These are phyloP conservation scores for Daldinia sp. DNA, from an alignment of 2,329 filamentous ascomycete species.

Conservation along the genomic window DNA sequence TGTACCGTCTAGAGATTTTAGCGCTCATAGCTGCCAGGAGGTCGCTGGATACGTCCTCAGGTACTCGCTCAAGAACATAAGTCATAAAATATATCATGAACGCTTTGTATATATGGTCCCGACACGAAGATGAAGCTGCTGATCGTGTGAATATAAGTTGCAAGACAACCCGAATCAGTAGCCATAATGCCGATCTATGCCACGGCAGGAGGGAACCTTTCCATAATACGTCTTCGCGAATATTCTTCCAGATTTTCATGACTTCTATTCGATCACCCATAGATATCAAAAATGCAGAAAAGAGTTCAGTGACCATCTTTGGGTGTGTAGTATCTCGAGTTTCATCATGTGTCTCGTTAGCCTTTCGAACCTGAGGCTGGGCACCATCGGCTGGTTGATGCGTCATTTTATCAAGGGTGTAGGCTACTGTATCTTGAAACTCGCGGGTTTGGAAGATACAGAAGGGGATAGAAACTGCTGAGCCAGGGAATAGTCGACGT, in stretches of 20 bases:
- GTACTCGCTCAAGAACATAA: slow-evolving; percentile 49
- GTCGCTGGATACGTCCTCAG: slow-evolving; percentile 42
- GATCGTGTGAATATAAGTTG: slow-evolving; percentile 53
- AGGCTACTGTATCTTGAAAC: slow-evolving; percentile 35
- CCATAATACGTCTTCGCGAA: slow-evolving; percentile 64
- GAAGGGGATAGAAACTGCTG: slow-evolving; percentile 46
- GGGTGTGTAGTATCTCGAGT: slow-evolving; percentile 62
- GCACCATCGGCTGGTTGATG: slow-evolving; percentile 24
- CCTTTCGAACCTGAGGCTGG: slow-evolving; percentile 53
- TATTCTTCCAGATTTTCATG: slow-evolving; percentile 59
- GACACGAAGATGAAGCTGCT: background rate
- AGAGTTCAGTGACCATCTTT: slow-evolving; percentile 61
- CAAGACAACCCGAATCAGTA: slow-evolving; percentile 65
- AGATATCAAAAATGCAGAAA: slow-evolving; percentile 58
- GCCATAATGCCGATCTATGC: slow-evolving; percentile 61
- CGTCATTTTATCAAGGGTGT: slow-evolving; percentile 43
- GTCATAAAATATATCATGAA: slow-evolving; percentile 63
- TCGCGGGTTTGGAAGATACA: slow-evolving; percentile 22
- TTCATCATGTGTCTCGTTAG: slow-evolving; percentile 51
- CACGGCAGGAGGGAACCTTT: slow-evolving; percentile 51
- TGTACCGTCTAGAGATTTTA: slow-evolving; percentile 58
- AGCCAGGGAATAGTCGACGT: slow-evolving; percentile 37
- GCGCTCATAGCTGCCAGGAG: slow-evolving; percentile 56
- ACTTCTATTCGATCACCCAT: slow-evolving; percentile 51
- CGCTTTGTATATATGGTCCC: slow-evolving; percentile 58